These are phyloP conservation scores for Gremmenia infestans DNA, from an alignment of 2,329 filamentous ascomycete species.

Conservation along the genomic window DNA sequence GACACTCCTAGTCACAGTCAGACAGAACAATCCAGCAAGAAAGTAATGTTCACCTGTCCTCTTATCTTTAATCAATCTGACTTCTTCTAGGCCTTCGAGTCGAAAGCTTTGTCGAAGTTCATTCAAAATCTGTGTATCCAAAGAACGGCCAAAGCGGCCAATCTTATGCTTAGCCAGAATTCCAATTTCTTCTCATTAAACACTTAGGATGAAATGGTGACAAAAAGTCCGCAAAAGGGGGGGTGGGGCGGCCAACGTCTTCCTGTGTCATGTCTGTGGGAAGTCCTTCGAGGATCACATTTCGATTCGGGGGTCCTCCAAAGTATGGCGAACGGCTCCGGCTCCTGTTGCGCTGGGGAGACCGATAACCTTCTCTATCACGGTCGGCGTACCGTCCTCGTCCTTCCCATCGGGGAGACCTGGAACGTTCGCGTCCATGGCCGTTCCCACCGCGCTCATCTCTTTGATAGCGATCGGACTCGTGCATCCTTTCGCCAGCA, in stretches of 20 bases:
- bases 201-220: constrained; percentile 30
- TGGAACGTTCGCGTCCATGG: constrained; percentile 35
- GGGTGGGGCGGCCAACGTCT: constrained; percentile 45
- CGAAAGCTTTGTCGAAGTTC: constrained; percentile 48
- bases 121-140: constrained; percentile 46
- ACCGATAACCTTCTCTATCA: constrained; percentile 31
- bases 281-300: constrained; percentile 51
- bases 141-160: constrained; percentile 30
- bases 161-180: constrained; percentile 34
- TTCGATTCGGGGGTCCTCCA: constrained; percentile 40
- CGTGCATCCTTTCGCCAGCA: constrained; percentile 17
- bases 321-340: constrained; percentile 31
- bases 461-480: constrained; percentile 23
- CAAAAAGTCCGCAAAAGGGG: constrained; percentile 14
- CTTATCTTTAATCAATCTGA: constrained; percentile 53
- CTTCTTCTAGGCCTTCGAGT: constrained; percentile 48
- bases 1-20: constrained; percentile 41
- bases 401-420: constrained; percentile 31
- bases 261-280: constrained; percentile 44
- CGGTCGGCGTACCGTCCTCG: constrained; percentile 30
- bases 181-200: constrained; percentile 28
- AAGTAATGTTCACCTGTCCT: constrained; percentile 43
- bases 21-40: constrained; percentile 7
- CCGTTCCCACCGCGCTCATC: constrained; percentile 31
- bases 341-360: constrained; percentile 27